A percentile compares a stretch with the other conserved stretches of the same genome.
Conservation (phyloP, 768 basidiomycete species). For the Mrakia blollopis region DNA sequence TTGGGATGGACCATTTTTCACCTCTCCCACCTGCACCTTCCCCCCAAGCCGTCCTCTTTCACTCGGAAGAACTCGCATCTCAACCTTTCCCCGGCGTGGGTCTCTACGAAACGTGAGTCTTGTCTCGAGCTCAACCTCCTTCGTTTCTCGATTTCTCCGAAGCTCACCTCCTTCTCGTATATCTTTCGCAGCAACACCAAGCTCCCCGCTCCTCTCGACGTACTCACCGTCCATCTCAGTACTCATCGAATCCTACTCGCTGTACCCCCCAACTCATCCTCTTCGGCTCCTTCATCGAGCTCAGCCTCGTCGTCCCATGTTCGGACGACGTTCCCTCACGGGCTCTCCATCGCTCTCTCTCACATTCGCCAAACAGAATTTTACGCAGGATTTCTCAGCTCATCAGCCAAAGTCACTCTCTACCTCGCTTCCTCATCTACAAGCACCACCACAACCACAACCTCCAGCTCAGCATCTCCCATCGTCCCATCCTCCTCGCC, state of each 20-base stretch:
- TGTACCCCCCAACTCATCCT: no score
- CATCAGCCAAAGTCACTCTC: slow-evolving; percentile 81
- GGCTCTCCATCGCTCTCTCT: slow-evolving; percentile 57
- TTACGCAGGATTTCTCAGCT: slow-evolving; percentile 84
- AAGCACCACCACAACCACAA: background rate
- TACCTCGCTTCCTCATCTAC: slow-evolving; percentile 50
- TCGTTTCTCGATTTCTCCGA: background rate
- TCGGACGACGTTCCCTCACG: slow-evolving; percentile 51
- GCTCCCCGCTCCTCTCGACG: slow-evolving; percentile 26
- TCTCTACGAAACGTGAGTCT: slow-evolving; percentile 19
- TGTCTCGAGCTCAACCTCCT: background rate
- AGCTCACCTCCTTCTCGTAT: background rate
- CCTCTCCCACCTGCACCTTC: background rate
- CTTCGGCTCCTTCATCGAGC: background rate
- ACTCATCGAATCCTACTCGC: slow-evolving; percentile 32
- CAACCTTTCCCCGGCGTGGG: slow-evolving; percentile 14
- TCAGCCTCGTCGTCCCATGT: slow-evolving; percentile 29
- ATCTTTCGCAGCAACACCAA: slow-evolving; percentile 28
- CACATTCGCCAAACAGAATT: slow-evolving; percentile 71
- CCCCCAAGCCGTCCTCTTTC: background rate
- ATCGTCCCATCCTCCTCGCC: background rate
- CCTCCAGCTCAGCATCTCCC: slow-evolving; percentile 17
- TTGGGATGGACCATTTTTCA: slow-evolving; percentile 7
- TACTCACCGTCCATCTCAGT: slow-evolving; percentile 16
- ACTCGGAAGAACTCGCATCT: slow-evolving; percentile 19